Conservation (phyloP, 495 filamentous ascomycete genomes). For the Aspergillus ostianus region DNA sequence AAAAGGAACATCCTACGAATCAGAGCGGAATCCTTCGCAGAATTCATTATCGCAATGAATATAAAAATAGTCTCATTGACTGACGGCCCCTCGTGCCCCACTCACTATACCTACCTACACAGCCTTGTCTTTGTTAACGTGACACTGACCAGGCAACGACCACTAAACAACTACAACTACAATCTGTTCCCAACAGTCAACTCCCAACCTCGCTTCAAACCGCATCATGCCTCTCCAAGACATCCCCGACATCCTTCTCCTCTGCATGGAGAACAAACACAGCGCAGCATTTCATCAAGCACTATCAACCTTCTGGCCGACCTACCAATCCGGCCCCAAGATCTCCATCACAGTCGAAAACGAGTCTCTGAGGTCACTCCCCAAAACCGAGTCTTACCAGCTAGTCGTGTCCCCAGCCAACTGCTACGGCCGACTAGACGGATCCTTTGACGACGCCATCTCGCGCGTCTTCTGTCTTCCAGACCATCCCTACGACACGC, state of each 20-base stretch:
- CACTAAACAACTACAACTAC: no score
- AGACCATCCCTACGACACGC: constrained; percentile 40
- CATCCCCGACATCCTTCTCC: constrained; percentile 19
- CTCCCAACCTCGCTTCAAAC: no score
- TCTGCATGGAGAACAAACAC: constrained; percentile 20
- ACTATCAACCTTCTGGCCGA: constrained; percentile 10
- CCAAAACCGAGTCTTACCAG: constrained; percentile 33
- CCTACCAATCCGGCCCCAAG: constrained; percentile 2
- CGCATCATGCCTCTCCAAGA: constrained; percentile 5
- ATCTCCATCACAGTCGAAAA: constrained; percentile 8
- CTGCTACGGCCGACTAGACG: constrained; percentile 51
- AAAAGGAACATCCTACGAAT: no score
- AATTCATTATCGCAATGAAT: no score
- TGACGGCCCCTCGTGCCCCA: no score
- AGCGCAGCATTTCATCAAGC: constrained; percentile 13
- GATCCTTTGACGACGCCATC: constrained; percentile 54
- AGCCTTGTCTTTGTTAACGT: no score
- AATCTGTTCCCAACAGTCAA: no score
- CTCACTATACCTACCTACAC: no score
- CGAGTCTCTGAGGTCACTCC: constrained; percentile 7
- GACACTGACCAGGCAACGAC: no score
- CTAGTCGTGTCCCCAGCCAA: constrained; percentile 53
- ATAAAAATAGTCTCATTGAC: no score
- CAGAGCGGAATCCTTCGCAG: no score
- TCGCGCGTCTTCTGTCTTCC: constrained; percentile 44